Evolutionary conservation across 176 grass and related monocot genomes (phyloP).

Genomic region (Calamus simplicifolius): DNA sequence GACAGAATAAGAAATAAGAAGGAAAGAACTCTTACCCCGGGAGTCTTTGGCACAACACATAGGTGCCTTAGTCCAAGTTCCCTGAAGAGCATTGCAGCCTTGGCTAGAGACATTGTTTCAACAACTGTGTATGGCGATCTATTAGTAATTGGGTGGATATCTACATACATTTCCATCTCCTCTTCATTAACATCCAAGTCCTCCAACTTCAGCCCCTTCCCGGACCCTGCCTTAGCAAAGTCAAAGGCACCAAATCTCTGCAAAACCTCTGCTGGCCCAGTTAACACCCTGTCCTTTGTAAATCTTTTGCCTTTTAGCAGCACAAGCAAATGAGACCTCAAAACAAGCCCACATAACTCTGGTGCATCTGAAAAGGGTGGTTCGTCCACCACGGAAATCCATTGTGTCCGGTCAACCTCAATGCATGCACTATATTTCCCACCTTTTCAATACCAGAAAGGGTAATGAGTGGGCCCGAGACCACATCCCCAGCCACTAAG

Average conservation of each 20-base stretch:
- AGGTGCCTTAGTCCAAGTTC: conserved; percentile 55
- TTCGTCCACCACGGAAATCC: conserved; percentile 62
- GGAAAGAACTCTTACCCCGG: conserved; percentile 24
- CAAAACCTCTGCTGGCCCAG: conserved; percentile 31
- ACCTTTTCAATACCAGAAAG: conserved; percentile 48
- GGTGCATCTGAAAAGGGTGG: conserved; percentile 33
- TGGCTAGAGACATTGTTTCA: conserved; percentile 61
- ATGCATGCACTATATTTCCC: conserved; percentile 24
- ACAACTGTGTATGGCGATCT: conserved; percentile 53
- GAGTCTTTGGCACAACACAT: conserved; percentile 56
- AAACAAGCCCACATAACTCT: conserved; percentile 56
- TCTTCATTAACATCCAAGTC: conserved; percentile 37
- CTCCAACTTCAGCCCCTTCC: conserved; percentile 39
- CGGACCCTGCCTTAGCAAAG: conserved; percentile 59
- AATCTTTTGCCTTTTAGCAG: conserved; percentile 44
- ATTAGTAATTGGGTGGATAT: conserved; percentile 60
- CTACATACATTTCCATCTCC: conserved; percentile 65
- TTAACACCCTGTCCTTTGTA: conserved; percentile 26
- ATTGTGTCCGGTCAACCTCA: conserved; percentile 42
- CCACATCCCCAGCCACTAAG: conserved; percentile 38
- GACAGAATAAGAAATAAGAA: not conserved
- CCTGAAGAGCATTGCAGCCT: conserved; percentile 55
- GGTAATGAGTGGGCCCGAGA: conserved; percentile 41
- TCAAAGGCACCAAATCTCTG: conserved; percentile 41
- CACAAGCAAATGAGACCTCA: conserved; percentile 54